phyloP scores from a whole-genome alignment of 2,329 filamentous ascomycete species.

The Aquanectria penicillioides region DNA sequence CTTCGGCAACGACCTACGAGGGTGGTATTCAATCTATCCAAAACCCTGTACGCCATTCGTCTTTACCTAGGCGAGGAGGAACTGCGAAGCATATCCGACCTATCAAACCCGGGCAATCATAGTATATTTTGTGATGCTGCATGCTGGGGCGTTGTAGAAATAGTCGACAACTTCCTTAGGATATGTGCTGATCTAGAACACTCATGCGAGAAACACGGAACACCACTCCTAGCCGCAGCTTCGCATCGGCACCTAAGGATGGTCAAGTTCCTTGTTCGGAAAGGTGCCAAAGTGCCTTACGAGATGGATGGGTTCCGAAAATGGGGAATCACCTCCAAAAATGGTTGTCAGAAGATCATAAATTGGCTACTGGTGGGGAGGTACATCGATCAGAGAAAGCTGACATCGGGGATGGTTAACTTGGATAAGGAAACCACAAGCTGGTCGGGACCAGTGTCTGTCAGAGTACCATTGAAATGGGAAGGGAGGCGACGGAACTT shows the following conservation, averaged over 20 bases:
- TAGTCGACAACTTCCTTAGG: background rate
- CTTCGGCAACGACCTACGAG: background rate
- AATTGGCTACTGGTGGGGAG: background rate
- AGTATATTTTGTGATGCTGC: slow-evolving; percentile 2
- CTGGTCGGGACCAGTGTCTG: background rate
- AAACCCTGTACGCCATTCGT: background rate
- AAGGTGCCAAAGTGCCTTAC: background rate
- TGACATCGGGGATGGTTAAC: too few relatives aligned
- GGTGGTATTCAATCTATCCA: background rate
- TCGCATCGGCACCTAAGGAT: background rate
- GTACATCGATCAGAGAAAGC: background rate
- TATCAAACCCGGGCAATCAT: background rate
- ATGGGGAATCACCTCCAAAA: too few relatives aligned
- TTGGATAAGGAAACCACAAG: too few relatives aligned
- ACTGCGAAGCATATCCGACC: background rate
- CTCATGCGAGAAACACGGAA: slow-evolving; percentile 4
- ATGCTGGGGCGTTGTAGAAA: background rate
- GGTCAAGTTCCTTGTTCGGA: background rate
- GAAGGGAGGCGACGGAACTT: background rate
- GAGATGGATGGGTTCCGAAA: background rate
- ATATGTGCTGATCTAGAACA: background rate
- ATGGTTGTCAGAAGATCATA: background rate
- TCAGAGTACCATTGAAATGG: background rate
- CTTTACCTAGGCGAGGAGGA: background rate
- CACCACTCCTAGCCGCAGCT: background rate